A percentile compares a stretch with the other conserved stretches of the same genome.
phyloP scores from a whole-genome alignment of 2,329 filamentous ascomycete genomes.

The Botrytis galanthina region DNA sequence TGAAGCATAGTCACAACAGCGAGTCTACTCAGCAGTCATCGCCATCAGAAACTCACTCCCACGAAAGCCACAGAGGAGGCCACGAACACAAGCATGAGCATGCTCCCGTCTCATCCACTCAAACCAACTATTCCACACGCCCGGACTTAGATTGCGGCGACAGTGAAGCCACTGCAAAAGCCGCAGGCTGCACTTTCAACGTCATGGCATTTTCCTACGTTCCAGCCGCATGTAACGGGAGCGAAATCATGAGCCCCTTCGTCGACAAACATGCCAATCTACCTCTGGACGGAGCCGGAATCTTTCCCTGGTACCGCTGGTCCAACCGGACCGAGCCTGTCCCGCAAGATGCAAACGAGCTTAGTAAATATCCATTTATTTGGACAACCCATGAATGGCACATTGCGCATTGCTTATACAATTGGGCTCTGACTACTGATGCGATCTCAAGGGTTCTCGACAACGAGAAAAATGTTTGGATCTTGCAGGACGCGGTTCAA shows the following conservation, averaged over 20 bases:
- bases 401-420: neutral
- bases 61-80: neutral
- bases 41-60: neutral
- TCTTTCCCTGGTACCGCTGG: neutral
- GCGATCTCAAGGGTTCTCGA: neutral
- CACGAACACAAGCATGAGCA: neutral
- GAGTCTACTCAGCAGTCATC: neutral
- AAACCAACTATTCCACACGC: neutral
- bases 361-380: neutral
- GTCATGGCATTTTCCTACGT: neutral
- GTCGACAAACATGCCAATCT: neutral
- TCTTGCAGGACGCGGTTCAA: neutral
- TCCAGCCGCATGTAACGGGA: neutral
- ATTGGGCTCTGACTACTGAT: neutral
- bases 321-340: neutral
- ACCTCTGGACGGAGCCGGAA: neutral
- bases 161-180: neutral
- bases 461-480: neutral
- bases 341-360: neutral
- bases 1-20: neutral
- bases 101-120: neutral
- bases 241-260: neutral
- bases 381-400: neutral
- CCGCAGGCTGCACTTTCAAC: neutral
- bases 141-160: neutral